Base-by-base conservation (phyloP, 495 filamentous ascomycete species). In the Cercophora scortea region DNA sequence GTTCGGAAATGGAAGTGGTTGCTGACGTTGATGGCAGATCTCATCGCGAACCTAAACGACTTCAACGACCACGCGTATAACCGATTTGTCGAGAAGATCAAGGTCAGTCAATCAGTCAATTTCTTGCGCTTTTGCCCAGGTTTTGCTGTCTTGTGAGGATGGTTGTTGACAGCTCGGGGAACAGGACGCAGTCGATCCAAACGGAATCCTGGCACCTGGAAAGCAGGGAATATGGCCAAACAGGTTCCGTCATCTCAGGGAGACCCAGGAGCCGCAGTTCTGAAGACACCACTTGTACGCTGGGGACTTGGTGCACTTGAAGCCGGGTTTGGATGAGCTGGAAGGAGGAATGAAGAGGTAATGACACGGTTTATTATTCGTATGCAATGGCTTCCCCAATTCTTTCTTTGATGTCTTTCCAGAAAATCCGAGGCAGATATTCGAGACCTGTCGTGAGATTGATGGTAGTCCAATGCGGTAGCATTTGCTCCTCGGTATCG, bases 31-130 rank as follows among this genome's bases (percentile, higher is more conserved):
- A 32, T 8, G 11, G 34, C 51, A 73, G 69, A 72, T 51, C 48
- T 66, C 12, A 70, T 71, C 42, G 68, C 71, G 32, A 58, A 69
- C 25, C 51, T 71, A n/a, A 72, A 71, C 51, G 68, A 72, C 51
- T 72, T 72, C 42, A 72, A 72, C 49, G 56, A 60, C 17, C 70
- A 72, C 42, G 67, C 65, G 5, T 74, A 72, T 42, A 67, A 69
- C 25, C 62, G 66, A 13, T 71, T 74, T 51, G 63, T 71, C 4
- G 67, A 71, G 47, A 70, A 65, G 13, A 59, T 74, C 56, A 74
- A 74, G 61, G 67, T 72, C 0, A 47, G 52, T 51, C 25, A 10
- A 15, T 16, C 9, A 11, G n/a, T 39, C n/a, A 11, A 0, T 10
- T 15, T 13, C 4, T 16, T 8, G 16, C 45, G 10, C 47, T 13